These are phyloP conservation scores for Microcyclospora pomicola DNA, from an alignment of 2,329 filamentous ascomycete genomes.

Conservation along the genomic window DNA sequence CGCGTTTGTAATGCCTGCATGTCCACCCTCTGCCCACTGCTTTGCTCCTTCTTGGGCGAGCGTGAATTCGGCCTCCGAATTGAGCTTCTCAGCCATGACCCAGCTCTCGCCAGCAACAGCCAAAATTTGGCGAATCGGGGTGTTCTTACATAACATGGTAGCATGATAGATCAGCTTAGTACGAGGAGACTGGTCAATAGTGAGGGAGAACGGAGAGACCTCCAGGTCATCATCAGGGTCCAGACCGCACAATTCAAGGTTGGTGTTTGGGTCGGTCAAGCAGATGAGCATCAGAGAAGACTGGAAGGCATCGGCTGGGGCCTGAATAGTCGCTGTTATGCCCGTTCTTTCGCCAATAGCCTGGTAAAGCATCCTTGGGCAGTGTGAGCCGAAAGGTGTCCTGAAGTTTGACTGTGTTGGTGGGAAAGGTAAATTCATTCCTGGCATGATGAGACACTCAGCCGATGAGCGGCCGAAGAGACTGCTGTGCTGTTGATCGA, in stretches of 20 bases:
- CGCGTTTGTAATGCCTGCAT: background rate
- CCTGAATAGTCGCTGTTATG: slow-evolving; percentile 2
- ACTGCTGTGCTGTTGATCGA: slow-evolving; percentile 27
- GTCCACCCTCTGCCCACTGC: slow-evolving; percentile 20
- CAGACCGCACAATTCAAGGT: background rate
- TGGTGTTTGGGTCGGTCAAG: slow-evolving; percentile 5
- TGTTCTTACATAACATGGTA: slow-evolving; percentile 24
- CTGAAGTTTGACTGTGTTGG: slow-evolving; percentile 12
- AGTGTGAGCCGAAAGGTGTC: slow-evolving; percentile 7
- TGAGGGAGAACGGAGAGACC: slow-evolving; percentile 5
- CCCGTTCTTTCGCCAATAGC: slow-evolving; percentile 8
- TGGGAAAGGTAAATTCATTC: slow-evolving; percentile 27
- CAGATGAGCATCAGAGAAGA: slow-evolving; percentile 24
- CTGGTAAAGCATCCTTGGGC: slow-evolving; percentile 19
- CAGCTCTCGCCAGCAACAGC: slow-evolving; percentile 32
- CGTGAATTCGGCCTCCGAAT: slow-evolving; percentile 19
- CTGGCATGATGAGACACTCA: slow-evolving; percentile 2
- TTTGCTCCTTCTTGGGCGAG: slow-evolving; percentile 20
- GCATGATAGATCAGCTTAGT: slow-evolving; percentile 18
- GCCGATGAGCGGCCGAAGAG: slow-evolving; percentile 13
- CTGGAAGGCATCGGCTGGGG: slow-evolving; percentile 19
- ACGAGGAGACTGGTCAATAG: slow-evolving; percentile 8
- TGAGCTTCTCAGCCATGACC: slow-evolving; percentile 32
- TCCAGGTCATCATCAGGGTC: slow-evolving; percentile 3
- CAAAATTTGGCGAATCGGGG: slow-evolving; percentile 29